Evolutionary conservation across 345 rosid species (phyloP), one percentile per base, ranked within the genome.

Genomic region (Carallia pectinifolia): DNA sequence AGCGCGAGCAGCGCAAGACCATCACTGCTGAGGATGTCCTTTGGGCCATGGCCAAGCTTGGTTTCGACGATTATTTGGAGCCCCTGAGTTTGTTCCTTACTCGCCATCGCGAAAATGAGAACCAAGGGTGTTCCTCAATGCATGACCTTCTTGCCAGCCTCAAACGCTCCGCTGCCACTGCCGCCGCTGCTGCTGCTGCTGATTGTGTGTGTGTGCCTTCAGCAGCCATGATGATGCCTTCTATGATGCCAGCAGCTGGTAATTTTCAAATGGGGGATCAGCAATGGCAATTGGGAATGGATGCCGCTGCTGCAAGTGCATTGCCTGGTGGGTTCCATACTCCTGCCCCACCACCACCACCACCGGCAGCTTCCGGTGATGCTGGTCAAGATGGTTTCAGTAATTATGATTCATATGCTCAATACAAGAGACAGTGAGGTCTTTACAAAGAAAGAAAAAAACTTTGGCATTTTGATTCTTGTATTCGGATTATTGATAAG

Each of bases 21-120:
- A 88, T 94, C 62, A 94, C 95, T 0, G 97, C 98, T 0, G 98
- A 94, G 80, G 98, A 94, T 36, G 87, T 91, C 52, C 81, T 91
- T 33, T 94, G 93, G 92, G 95, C 98, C 0, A 91, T 94, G 96
- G 89, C 90, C 81, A 91, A 90, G 80, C 89, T 94, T 0, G 98
- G 97, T 1, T 94, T 94, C 53, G 98, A 94, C 47, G 91, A 91
- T 74, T 94, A 91, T 77, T 85, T 91, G 5, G 93, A 88, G 65
- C 98, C 98, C 15, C 80, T 88, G 39, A 89, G 89, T 0, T 4
- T 88, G 48, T 94, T 83, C 80, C 91, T 94, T 68, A 86, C 83
- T 67, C 88, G 96, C 64, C 83, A 88, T 85, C 88, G 97, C 6
- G 97, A 91, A 67, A 34, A 77, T 62, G 97, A 93, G 66, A 87